Base-by-base conservation (phyloP, 2,329 filamentous ascomycete species). In the Hortaea werneckii region DNA sequence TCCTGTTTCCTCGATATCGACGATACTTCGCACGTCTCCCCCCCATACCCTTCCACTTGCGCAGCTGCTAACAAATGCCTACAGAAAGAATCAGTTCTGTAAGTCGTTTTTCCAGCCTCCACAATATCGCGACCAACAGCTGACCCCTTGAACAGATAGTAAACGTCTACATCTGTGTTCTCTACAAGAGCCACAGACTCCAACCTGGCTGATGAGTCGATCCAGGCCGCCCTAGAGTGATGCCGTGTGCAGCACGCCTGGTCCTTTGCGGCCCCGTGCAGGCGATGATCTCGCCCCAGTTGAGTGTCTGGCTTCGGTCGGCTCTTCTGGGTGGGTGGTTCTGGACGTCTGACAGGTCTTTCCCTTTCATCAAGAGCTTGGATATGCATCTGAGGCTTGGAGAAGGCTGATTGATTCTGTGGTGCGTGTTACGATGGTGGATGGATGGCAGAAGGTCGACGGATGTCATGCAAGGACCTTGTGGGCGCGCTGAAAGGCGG, bases 261-360 rank as follows among this genome's bases (percentile, higher is more conserved):
- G 45, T 46, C 20, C 20, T 20, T 20, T 48, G 49, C 40, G 37
- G 40, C 47, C 43, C 47, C 42, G 48, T 35, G 55, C 50, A 56
- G 59, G 59, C 55, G 54, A 62, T 62, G 59, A 62, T 62, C 58
- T 62, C 59, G 51, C 49, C 57, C 51, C 56, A 48, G 52, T 55
- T 41, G 51, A 51, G 57, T 43, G 57, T 54, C 55, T 55, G 58
- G 58, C 55, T 58, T 60, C 58, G 58, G 58, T 50, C 58, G 57
- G 58, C 53, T 54, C 45, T 53, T 49, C 47, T 51, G 55, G 58
- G 58, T 57, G 57, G 57, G 58, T 55, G 48, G 51, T 58, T 58
- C 52, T 54, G 58, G 58, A 57, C 52, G 59, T 59, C 59, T 61
- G 59, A 62, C 58, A 54, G 56, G 59, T 57, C 39, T 29, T 52